Percentiles rank a stretch among this genome's conserved stretches.
These are phyloP conservation scores for Filobasidium floriforme DNA, from an alignment of 768 basidiomycete genomes.

Conservation along the genomic window DNA sequence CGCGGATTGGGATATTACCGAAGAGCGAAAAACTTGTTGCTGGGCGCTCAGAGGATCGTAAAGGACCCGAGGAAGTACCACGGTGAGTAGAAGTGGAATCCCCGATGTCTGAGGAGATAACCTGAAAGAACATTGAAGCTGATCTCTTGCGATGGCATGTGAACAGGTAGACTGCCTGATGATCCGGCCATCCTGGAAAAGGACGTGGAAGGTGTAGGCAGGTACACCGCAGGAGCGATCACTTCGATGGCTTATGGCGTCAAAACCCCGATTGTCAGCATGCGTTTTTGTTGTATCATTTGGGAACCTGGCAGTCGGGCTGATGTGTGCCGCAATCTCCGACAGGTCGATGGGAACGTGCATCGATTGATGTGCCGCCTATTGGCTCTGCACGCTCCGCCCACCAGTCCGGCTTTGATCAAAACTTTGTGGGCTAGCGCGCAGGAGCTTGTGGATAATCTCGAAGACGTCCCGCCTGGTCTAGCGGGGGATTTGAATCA, in stretches of 20 bases:
- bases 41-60: constrained; percentile 74
- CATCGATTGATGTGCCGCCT: constrained; percentile 75
- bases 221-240: constrained; percentile 69
- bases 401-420: constrained; percentile 68
- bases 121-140: not conserved
- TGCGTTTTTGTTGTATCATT: not conserved
- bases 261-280: constrained; percentile 70
- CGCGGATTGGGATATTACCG: constrained; percentile 84
- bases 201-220: constrained; percentile 75
- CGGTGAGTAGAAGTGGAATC: constrained; percentile 20
- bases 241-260: constrained; percentile 79
- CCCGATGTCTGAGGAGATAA: not conserved
- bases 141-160: constrained; percentile 41
- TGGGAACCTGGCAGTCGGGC: not conserved
- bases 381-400: constrained; percentile 70
- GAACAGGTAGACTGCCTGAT: constrained; percentile 62
- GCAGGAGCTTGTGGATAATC: constrained; percentile 56
- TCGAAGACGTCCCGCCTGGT: constrained; percentile 29
- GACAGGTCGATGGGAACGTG: constrained; percentile 81
- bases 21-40: constrained; percentile 69
- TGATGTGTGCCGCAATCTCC: not conserved
- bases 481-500: constrained; percentile 70
- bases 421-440: constrained; percentile 79
- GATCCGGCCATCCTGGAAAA: constrained; percentile 74
- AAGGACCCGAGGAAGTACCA: constrained; percentile 31